Evolutionary conservation across 768 basidiomycete genomes (phyloP), one percentile per base, ranked within the genome.

Genomic region (Tulasnella sp.): DNA sequence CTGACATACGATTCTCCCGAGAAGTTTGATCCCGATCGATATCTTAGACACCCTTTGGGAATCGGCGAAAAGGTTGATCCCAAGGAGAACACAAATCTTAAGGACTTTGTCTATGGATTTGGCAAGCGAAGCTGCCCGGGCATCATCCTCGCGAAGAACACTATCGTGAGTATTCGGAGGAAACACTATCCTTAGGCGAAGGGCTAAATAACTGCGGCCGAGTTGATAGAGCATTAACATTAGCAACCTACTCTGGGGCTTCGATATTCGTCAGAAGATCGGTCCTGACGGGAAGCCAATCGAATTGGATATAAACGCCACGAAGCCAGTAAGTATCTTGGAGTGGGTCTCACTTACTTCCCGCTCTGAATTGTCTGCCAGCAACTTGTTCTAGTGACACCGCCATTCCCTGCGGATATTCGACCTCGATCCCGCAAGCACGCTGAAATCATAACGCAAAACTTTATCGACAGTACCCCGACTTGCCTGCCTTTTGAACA

Each of bases 1-100:
- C 81, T 83, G 9, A 81, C 81, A 1, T 89, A 88, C 78, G 86
- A 88, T 0, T 83, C 86, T 37, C 88, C 88, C 2, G 84, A 85
- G 71, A 78, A 58, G 2, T 89, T 89, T 80, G 82, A 85, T 29
- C 88, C 88, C 0, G 83, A 85, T 40, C 84, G 88, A 2, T 83
- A 84, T 79, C 82, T 88, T 17, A 80, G 82, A 22, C 78, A 80
- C 6, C 76, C 69, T 69, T 64, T 49, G 19, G 73, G 73, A 74
- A 67, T 58, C 29, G 54, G 54, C 11, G 54, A 37, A 9, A 54
- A 40, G 25, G 49, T 74, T 12, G 73, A 74, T 25, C 73, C 73
- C 31, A 74, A 38, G 31, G 49, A 67, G 6, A 38, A 38, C 54
- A 37, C 49, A 17, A 74, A 54, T 6, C 54, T 74, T 1, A 74